Evolutionary conservation across 176 grass and related monocot species (phyloP).

Genomic region (Cenchrus fungigraminus): DNA sequence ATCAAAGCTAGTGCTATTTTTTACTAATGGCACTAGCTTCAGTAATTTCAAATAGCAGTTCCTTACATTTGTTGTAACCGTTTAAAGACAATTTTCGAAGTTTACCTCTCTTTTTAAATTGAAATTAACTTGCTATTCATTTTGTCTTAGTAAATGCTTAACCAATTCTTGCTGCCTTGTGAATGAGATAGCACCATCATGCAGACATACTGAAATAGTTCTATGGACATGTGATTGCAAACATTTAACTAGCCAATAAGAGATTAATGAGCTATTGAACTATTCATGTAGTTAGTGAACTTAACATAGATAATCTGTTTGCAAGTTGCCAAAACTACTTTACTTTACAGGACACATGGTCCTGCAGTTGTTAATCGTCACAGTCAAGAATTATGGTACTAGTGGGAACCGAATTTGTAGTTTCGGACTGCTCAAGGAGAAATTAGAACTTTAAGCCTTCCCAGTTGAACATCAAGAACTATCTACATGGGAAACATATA

Average conservation of each 20-base stretch:
- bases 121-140: neutral
- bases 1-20: neutral
- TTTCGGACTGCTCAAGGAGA: no score
- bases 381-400: constrained; percentile 30
- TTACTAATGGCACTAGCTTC: constrained; percentile 27
- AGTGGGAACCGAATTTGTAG: no score
- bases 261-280: constrained; percentile 9
- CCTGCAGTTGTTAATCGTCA: constrained; percentile 36
- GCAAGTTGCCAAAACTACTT: constrained; percentile 32
- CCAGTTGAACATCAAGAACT: no score
- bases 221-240: neutral
- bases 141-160: neutral
- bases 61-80: neutral
- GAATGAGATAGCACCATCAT: neutral
- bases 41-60: neutral
- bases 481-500: no score
- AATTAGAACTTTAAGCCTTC: no score
- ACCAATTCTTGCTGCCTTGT: constrained; percentile 3
- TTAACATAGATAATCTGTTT: constrained; percentile 20
- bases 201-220: constrained; percentile 5
- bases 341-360: constrained; percentile 34
- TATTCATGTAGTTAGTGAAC: constrained; percentile 7
- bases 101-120: neutral
- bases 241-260: neutral
- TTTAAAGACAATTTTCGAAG: constrained; percentile 1